A percentile compares a stretch with the other conserved stretches of the same genome.
Evolutionary conservation across 768 basidiomycete genomes (phyloP).

Genomic region (Chiua virens): DNA sequence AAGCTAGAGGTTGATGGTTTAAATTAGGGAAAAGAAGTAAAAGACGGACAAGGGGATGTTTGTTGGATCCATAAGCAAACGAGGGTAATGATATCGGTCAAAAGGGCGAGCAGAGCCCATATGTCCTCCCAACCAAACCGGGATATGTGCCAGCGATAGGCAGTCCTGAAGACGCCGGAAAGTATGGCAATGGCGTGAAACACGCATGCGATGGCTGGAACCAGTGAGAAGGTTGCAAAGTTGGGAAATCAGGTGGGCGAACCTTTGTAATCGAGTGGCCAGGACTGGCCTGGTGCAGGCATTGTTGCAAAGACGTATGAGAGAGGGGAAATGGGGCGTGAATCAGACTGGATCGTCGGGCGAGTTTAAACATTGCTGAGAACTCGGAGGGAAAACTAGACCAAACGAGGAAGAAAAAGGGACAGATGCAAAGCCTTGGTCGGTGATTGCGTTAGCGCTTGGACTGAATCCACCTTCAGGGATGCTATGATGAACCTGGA

Average conservation of each 20-base stretch:
- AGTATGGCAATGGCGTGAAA: conserved; percentile 12
- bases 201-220: conserved; percentile 2
- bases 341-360: neutral
- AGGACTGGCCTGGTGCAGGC: conserved; percentile 16
- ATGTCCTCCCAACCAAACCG: conserved; percentile 17
- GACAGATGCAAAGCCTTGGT: too few relatives aligned
- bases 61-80: conserved; percentile 3
- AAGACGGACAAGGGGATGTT: conserved; percentile 4
- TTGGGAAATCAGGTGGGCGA: neutral
- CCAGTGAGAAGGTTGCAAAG: neutral
- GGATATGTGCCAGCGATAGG: conserved; percentile 13
- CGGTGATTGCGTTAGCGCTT: neutral
- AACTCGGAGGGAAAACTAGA: too few relatives aligned
- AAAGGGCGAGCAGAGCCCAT: conserved; percentile 16
- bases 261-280: conserved; percentile 16
- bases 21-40: neutral
- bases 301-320: neutral
- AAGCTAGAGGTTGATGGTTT: neutral
- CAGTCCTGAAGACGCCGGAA: conserved; percentile 13
- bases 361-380: neutral
- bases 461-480: neutral
- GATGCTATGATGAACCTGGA: neutral
- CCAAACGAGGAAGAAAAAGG: too few relatives aligned
- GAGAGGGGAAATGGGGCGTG: neutral
- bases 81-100: conserved; percentile 10